Conservation (phyloP, 805 yeast genomes). For the Ogataea chonburiensis region DNA sequence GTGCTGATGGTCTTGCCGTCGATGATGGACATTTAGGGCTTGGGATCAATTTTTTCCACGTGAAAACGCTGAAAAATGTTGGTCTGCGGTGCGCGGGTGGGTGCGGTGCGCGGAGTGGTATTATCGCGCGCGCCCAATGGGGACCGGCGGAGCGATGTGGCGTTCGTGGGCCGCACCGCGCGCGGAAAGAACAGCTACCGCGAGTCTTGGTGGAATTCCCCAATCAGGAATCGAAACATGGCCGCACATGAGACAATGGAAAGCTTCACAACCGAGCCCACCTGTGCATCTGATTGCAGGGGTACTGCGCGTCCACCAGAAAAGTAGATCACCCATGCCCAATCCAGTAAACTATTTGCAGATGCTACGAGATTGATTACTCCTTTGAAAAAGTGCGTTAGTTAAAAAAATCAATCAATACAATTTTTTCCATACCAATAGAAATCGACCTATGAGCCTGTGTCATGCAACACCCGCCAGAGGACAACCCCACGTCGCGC, state of each 20-base stretch:
- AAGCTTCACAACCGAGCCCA: background rate
- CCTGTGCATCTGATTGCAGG: no score
- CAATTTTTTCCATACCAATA: conserved; percentile 3
- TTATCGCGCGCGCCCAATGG: background rate
- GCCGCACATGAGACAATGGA: conserved; percentile 7
- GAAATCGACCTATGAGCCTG: conserved; percentile 9
- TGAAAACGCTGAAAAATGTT: conserved; percentile 8
- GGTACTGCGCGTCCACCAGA: conserved; percentile 2
- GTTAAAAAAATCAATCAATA: conserved; percentile 1
- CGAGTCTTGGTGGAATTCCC: no score
- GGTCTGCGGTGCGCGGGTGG: conserved; percentile 5
- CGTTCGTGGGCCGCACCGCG: no score
- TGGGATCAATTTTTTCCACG: conserved; percentile 6
- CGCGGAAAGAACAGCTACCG: no score
- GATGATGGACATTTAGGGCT: conserved; percentile 37
- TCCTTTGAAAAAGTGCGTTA: conserved; percentile 6
- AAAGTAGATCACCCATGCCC: conserved; percentile 1
- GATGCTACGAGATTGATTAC: conserved; percentile 2
- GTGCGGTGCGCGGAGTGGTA: background rate
- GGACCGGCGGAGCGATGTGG: no score
- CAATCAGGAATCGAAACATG: no score
- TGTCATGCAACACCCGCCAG: conserved; percentile 11
- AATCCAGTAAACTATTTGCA: conserved; percentile 3
- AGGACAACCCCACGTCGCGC: conserved; percentile 12
- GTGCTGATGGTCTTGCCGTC: conserved; percentile 59